Evolutionary conservation across 305 asterid species (phyloP).

Genomic region (Fraxinus nigra): DNA sequence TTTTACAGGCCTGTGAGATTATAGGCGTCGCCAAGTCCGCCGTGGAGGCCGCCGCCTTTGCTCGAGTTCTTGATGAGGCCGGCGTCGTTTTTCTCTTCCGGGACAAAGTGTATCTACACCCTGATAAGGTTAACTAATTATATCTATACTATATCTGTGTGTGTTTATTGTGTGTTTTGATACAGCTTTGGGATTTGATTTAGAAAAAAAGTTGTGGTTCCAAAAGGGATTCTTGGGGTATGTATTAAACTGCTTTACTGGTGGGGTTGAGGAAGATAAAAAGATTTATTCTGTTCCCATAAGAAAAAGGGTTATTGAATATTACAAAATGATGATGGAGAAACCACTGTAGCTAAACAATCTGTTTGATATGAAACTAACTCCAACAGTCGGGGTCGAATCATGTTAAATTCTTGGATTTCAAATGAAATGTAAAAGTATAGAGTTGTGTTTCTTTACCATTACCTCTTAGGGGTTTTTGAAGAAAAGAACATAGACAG

Average conservation of each 20-base stretch:
- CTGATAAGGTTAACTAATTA: slow-evolving; percentile 57
- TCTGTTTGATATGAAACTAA: not conserved
- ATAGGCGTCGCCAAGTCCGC: slow-evolving; percentile 71
- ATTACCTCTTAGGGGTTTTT: not conserved
- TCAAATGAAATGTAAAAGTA: not conserved
- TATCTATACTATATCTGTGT: not conserved
- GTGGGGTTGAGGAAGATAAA: not conserved
- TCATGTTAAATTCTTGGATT: not conserved
- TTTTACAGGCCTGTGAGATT: slow-evolving; percentile 61
- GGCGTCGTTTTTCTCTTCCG: slow-evolving; percentile 84
- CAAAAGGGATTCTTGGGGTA: not conserved
- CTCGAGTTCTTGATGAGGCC: slow-evolving; percentile 87
- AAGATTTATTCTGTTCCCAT: not conserved
- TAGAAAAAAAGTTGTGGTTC: not conserved
- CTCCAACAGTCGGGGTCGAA: not conserved
- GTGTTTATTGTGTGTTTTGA: not conserved
- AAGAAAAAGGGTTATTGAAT: not conserved
- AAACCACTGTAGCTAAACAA: not conserved
- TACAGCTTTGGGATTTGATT: not conserved
- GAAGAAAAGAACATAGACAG: not conserved
- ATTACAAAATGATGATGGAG: not conserved
- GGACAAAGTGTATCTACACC: slow-evolving; percentile 86
- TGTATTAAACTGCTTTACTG: not conserved
- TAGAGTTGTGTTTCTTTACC: not conserved
- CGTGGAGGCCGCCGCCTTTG: slow-evolving; percentile 74